Evolutionary conservation across 2,329 filamentous ascomycete genomes (phyloP), one percentile per base, ranked within the genome.

Genomic region (Pseudocercospora eumusae): DNA sequence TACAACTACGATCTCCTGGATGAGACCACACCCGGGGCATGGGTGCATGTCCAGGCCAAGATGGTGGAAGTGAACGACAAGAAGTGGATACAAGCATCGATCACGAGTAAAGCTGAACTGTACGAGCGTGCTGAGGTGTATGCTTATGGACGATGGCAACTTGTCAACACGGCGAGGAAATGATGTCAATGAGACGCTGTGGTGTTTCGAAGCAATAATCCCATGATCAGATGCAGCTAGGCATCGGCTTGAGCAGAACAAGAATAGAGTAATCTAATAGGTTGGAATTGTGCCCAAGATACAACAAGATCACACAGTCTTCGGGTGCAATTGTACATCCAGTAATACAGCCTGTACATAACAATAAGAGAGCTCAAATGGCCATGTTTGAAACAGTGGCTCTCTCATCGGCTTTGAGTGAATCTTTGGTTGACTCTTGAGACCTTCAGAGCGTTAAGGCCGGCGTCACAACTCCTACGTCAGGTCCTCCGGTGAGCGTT

Each of bases 1-100:
- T 66, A 64, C 57, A 62, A 64, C 18, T 60, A 64, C 42, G 61
- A 64, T 20, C 54, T 49, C 6, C 50, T 64, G 15, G 61, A 66
- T 2, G 45, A 64, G 45, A 55, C 45, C 15, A 20, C 31, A 1
- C 57, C 56, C 3, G 58, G 57, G 21, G 54, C 27, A 3, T 58
- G 56, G 36, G 55, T 64, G 9, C 52, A 55, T 15, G 45, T 64
- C n/a, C 59, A 57, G 36, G 59, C 64, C 9, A 57, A 60, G 21
- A 49, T 31, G 4, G 42, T 64, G 4, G 52, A 56, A n/a, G 42
- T 18, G 13, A 25, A 56, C 9, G 64, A 59, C 45, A 64, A 57
- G 54, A 55, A 28, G 10, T 64, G 64, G 64, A 66, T 66, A 31
- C 56, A 54, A 23, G 61, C 61, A 13, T 60, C 53, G 13, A 59